Percentiles rank a stretch among this genome's conserved stretches.
phyloP scores from a whole-genome alignment of 2,329 filamentous ascomycete species.

The Alternaria gaisen region DNA sequence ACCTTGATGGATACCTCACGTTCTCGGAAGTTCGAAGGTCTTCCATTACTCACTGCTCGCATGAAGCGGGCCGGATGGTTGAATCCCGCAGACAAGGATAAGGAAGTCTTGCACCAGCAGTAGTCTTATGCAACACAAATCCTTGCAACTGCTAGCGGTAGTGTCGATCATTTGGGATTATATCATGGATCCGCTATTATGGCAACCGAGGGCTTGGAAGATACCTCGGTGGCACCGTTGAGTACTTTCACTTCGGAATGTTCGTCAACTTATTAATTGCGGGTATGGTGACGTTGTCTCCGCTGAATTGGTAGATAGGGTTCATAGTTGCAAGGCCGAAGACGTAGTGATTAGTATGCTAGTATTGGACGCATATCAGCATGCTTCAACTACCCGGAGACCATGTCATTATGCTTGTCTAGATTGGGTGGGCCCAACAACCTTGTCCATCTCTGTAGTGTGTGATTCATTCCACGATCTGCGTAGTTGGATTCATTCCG shows the following conservation, averaged over 20 bases:
- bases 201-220: neutral
- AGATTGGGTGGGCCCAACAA: neutral
- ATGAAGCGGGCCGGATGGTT: no score
- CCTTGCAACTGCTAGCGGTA: no score
- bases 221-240: neutral
- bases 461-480: neutral
- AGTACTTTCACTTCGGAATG: neutral
- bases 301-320: slow-evolving; percentile 9
- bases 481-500: neutral
- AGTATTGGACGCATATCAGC: neutral
- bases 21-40: no score
- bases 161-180: no score
- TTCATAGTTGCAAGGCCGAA: slow-evolving; percentile 7
- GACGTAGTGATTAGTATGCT: neutral
- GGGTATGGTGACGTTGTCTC: slow-evolving; percentile 9
- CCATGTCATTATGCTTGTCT: neutral
- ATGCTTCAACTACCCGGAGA: neutral
- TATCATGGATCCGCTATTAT: neutral
- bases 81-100: no score
- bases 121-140: no score
- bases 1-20: no score
- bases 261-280: slow-evolving; percentile 13
- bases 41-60: no score
- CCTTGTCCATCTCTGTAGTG: neutral
- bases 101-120: no score